phyloP scores from a whole-genome alignment of 2,329 filamentous ascomycete genomes.

The Pleomassaria siparia region DNA sequence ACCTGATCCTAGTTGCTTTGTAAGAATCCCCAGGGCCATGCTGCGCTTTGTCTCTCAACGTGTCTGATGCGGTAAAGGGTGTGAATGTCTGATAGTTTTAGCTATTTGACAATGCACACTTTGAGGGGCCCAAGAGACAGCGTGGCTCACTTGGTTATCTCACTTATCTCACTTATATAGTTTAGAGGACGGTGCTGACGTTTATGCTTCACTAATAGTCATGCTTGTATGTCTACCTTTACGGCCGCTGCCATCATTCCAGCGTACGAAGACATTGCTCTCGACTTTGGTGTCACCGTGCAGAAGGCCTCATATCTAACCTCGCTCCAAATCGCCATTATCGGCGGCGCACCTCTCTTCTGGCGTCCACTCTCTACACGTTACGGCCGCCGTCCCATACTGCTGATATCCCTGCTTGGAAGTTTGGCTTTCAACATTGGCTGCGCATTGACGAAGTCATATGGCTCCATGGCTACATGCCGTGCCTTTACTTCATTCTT shows the following conservation, averaged over 20 bases:
- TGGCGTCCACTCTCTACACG: constrained; percentile 59
- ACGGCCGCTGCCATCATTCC: constrained; percentile 57
- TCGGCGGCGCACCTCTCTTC: constrained; percentile 57
- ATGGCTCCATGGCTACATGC: constrained; percentile 54
- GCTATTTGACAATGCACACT: too few relatives aligned
- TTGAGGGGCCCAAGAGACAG: too few relatives aligned
- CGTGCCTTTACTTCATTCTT: constrained; percentile 59
- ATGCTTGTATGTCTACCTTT: constrained; percentile 61
- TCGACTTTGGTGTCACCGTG: constrained; percentile 52
- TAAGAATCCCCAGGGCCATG: too few relatives aligned
- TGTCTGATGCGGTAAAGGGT: too few relatives aligned
- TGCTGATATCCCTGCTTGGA: constrained; percentile 53
- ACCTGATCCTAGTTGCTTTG: constrained; percentile 58
- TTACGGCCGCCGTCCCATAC: constrained; percentile 58
- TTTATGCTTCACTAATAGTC: too few relatives aligned
- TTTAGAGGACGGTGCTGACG: too few relatives aligned
- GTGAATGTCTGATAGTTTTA: too few relatives aligned
- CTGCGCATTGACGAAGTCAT: constrained; percentile 53
- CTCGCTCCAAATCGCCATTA: constrained; percentile 57
- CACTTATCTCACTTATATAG: too few relatives aligned
- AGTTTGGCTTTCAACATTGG: constrained; percentile 56
- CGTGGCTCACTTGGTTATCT: too few relatives aligned
- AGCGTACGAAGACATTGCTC: constrained; percentile 56
- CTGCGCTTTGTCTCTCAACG: too few relatives aligned
- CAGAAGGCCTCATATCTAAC: constrained; percentile 57